phyloP scores from a whole-genome alignment of 306 rosid genomes.

The Prunus mume region DNA sequence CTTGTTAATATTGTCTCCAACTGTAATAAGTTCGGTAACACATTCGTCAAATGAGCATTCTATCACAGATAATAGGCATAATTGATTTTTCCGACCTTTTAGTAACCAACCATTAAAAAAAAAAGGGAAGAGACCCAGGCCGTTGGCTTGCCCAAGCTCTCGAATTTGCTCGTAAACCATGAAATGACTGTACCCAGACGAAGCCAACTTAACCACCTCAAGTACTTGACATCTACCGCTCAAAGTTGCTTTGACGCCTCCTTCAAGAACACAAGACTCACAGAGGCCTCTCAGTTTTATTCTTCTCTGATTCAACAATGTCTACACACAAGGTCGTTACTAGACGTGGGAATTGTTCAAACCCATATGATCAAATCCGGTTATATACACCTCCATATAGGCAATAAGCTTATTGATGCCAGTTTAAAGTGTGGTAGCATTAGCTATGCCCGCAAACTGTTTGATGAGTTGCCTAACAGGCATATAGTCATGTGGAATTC shows the following conservation, averaged over 20 bases:
- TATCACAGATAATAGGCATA: too few species aligned
- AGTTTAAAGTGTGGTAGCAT: slow-evolving; percentile 48
- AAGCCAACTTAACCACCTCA: slow-evolving; percentile 2
- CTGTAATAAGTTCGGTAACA: too few species aligned
- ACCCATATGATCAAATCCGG: slow-evolving; percentile 44
- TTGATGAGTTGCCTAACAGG: slow-evolving; percentile 54
- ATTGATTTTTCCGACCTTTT: too few species aligned
- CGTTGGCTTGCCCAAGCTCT: not conserved
- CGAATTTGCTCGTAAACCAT: not conserved
- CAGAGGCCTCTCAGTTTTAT: slow-evolving; percentile 23
- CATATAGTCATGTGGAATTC: slow-evolving; percentile 57
- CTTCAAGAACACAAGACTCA: slow-evolving; percentile 1
- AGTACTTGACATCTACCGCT: slow-evolving; percentile 1
- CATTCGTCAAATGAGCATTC: too few species aligned
- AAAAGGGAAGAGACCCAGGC: not conserved
- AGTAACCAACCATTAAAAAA: too few species aligned
- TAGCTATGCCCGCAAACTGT: slow-evolving; percentile 48
- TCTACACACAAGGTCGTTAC: slow-evolving; percentile 34
- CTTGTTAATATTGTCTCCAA: too few species aligned
- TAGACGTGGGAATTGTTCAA: slow-evolving; percentile 37
- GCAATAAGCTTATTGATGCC: slow-evolving; percentile 53
- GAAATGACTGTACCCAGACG: not conserved
- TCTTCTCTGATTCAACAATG: slow-evolving; percentile 45
- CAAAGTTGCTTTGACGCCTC: slow-evolving; percentile 14
- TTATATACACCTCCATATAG: slow-evolving; percentile 16